Base-by-base conservation (phyloP, 371 early-diverging fungal genomes). In the Mortierella polycephala region DNA sequence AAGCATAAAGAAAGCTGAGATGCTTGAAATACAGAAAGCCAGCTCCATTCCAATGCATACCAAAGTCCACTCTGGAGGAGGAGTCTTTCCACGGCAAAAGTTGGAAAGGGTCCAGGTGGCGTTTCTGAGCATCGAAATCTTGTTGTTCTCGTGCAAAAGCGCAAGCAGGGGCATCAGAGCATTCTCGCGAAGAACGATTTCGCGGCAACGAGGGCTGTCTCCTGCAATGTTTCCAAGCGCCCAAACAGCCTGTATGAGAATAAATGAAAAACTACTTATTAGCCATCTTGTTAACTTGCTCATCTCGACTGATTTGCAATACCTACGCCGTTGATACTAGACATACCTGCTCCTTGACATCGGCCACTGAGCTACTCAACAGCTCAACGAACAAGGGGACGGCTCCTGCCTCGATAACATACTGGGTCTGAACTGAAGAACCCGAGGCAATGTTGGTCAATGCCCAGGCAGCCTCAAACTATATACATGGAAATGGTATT, bases 221-320 rank as follows among this genome's bases (percentile, higher is more conserved):
- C 99, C 99, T 49, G 99, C 98, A 88, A 99, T 99, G 87, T 99
- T 99, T 69, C 99, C 99, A 49, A 99, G 89, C 12, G 99, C 99
- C 99, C 99, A 99, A 49, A 99, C 99, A 60, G 98, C 98, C 91
- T 94, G 60, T 40, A 11, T 18, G 12, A 1, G 11, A 30, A 54
- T 7, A 37, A n/a, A 55, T 37, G 21, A 37, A 4, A n/a, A 6
- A 18, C 8, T 12, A 18, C 0, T 30, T 50, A 23, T 23, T 7
- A 40, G 64, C 12, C n/a, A 39, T 0, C 18, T 9, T 53, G 13
- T 10, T 20, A 30, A 30, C 30, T 30, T 30, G 30, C 30, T 30
- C 30, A 30, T 30, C 30, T 30, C 4, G 4, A 4, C 4, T 30
- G 30, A 30, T 4, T 30, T 30, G 30, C 30, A 30, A 30, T 4